phyloP scores from a whole-genome alignment of 495 filamentous ascomycete species.

The Aspergillus carlsbadensis region DNA sequence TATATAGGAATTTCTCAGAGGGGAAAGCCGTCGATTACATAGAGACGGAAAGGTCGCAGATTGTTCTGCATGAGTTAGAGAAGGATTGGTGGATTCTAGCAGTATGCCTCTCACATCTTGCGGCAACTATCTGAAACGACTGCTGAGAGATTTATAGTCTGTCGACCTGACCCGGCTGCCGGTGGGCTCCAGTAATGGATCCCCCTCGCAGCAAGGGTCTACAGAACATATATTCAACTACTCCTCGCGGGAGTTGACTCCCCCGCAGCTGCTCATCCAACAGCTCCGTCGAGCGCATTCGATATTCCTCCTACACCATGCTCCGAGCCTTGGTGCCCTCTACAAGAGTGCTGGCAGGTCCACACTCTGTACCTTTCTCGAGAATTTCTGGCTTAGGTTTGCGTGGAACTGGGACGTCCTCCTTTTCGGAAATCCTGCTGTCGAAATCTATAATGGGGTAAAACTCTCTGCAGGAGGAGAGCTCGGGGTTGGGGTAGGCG shows the following conservation, averaged over 20 bases:
- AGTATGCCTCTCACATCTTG: constrained; percentile 44
- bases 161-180: constrained; percentile 67
- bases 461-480: constrained; percentile 91
- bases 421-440: constrained; percentile 82
- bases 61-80: constrained; percentile 81
- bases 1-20: constrained; percentile 69
- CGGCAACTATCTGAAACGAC: background rate
- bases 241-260: constrained; percentile 83
- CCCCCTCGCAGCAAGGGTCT: constrained; percentile 20
- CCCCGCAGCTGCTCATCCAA: constrained; percentile 71
- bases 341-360: constrained; percentile 59
- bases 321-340: constrained; percentile 61
- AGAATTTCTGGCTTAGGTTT: constrained; percentile 82
- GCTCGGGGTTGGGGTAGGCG: constrained; percentile 88
- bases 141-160: constrained; percentile 50
- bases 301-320: constrained; percentile 86
- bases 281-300: constrained; percentile 81
- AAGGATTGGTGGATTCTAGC: constrained; percentile 94
- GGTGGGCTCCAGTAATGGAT: constrained; percentile 23
- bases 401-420: constrained; percentile 84
- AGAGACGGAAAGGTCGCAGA: constrained; percentile 84
- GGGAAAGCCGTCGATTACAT: constrained; percentile 75
- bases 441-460: constrained; percentile 75
- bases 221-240: constrained; percentile 57
- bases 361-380: constrained; percentile 63